Evolutionary conservation across 495 filamentous ascomycete species (phyloP).

Genomic region (Aspergillus indologenus): DNA sequence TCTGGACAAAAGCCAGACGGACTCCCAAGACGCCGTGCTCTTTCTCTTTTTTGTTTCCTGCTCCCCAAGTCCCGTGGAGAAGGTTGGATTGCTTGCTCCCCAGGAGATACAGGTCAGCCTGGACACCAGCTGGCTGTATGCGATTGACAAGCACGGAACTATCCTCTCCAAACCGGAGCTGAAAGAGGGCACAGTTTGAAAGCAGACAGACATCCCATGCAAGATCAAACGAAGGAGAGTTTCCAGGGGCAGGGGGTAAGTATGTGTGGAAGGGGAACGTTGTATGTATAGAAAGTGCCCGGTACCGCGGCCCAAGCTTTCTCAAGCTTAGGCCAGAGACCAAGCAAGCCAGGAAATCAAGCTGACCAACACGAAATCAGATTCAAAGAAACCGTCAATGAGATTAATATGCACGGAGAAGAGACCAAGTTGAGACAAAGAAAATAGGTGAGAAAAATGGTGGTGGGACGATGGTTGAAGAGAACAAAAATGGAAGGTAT

Average conservation of each 20-base stretch:
- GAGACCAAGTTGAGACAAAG: constrained; percentile 5
- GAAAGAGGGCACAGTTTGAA: no score
- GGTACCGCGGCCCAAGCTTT: neutral
- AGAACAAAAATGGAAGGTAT: constrained; percentile 25
- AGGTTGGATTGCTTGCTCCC: neutral
- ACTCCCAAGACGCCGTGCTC: constrained; percentile 39
- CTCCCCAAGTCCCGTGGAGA: neutral
- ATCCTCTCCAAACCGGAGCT: no score
- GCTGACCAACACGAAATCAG: neutral
- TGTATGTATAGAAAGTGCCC: neutral
- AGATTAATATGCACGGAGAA: constrained; percentile 1
- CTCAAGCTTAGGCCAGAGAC: no score
- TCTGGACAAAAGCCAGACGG: constrained; percentile 34
- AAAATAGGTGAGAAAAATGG: constrained; percentile 15
- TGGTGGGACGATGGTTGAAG: constrained; percentile 18
- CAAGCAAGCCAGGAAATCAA: constrained; percentile 6
- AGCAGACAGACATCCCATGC: neutral
- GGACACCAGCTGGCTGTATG: neutral
- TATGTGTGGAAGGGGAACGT: neutral
- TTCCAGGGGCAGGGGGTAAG: neutral
- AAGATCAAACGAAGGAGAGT: neutral
- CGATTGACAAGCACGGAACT: neutral
- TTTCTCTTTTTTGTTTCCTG: constrained; percentile 3
- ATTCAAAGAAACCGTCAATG: neutral
- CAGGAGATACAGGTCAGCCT: neutral